These are phyloP conservation scores for Sphagnum contortum DNA, from an alignment of 225 moss, liverwort and hornwort species.

Conservation along the genomic window DNA sequence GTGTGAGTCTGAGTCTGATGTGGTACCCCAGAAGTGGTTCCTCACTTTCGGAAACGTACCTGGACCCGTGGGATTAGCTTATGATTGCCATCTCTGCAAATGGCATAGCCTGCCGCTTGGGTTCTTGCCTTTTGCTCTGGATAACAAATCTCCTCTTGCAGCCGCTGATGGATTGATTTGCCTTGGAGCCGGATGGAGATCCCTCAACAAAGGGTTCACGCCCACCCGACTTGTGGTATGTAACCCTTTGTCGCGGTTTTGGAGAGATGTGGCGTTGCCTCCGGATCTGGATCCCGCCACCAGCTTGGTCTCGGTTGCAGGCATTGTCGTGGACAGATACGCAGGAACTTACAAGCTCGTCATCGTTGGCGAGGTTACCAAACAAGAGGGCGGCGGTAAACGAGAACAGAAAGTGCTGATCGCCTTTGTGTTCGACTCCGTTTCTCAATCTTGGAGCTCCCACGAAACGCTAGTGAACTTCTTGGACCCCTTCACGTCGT, in stretches of 20 bases:
- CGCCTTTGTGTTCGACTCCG: constrained; percentile 26
- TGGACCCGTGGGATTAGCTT: constrained; percentile 26
- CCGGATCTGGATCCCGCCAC: constrained; percentile 21
- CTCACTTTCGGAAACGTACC: constrained; percentile 28
- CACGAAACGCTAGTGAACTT: constrained; percentile 23
- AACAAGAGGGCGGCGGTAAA: constrained; percentile 1
- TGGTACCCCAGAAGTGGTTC: constrained; percentile 15
- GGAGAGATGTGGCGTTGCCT: constrained; percentile 29
- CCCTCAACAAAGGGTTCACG: constrained; percentile 10
- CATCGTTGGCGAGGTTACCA: constrained; percentile 26
- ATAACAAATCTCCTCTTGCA: constrained; percentile 21
- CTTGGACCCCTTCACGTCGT: constrained; percentile 28
- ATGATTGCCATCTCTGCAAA: constrained; percentile 18
- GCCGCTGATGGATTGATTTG: constrained; percentile 35
- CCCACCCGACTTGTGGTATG: constrained; percentile 33
- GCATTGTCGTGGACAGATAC: constrained; percentile 21
- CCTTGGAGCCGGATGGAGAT: constrained; percentile 27
- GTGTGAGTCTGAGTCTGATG: constrained; percentile 9
- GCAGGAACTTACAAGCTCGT: constrained; percentile 31
- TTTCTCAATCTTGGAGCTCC: constrained; percentile 18
- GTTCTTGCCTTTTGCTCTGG: constrained; percentile 35
- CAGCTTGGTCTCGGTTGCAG: constrained; percentile 29
- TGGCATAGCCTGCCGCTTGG: constrained; percentile 28
- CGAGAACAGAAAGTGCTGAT: constrained; percentile 15
- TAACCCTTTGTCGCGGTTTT: constrained; percentile 32